Percentiles rank a stretch among this genome's conserved stretches.
These are phyloP conservation scores for Cystobasidium ongulense DNA, from an alignment of 768 basidiomycete genomes.

Conservation along the genomic window DNA sequence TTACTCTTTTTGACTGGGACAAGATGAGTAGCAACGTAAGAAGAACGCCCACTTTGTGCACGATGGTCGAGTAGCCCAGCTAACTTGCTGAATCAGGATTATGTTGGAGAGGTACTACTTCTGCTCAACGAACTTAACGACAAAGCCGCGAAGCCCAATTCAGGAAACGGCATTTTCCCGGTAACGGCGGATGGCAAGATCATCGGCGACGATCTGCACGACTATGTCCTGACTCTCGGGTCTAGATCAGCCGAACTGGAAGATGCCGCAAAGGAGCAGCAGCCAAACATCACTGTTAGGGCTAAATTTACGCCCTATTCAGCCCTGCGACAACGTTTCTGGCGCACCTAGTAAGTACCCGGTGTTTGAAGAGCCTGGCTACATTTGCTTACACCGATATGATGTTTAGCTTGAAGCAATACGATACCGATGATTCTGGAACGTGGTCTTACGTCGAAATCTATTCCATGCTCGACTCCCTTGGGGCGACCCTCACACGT, in stretches of 20 bases:
- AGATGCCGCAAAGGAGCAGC: conserved; percentile 67
- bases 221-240: conserved; percentile 59
- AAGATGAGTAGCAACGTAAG: conserved; percentile 35
- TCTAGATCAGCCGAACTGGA: conserved; percentile 53
- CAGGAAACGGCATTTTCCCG: conserved; percentile 53
- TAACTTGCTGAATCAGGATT: conserved; percentile 57
- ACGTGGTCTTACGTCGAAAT: conserved; percentile 73
- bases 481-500: conserved; percentile 79
- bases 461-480: conserved; percentile 89
- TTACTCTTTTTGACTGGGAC: conserved; percentile 69
- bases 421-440: conserved; percentile 75
- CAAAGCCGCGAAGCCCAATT: conserved; percentile 58
- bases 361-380: neutral
- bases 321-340: conserved; percentile 42
- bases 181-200: conserved; percentile 53
- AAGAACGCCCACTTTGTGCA: neutral
- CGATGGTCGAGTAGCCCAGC: neutral
- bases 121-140: conserved; percentile 64
- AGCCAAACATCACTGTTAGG: conserved; percentile 63
- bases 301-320: conserved; percentile 95
- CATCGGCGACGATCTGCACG: conserved; percentile 56
- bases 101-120: conserved; percentile 69
- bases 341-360: conserved; percentile 25
- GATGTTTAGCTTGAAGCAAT: conserved; percentile 70
- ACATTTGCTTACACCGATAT: conserved; percentile 55